Evolutionary conservation across 1,139 yeast genomes (phyloP).

Genomic region (Zygoascus sp.): DNA sequence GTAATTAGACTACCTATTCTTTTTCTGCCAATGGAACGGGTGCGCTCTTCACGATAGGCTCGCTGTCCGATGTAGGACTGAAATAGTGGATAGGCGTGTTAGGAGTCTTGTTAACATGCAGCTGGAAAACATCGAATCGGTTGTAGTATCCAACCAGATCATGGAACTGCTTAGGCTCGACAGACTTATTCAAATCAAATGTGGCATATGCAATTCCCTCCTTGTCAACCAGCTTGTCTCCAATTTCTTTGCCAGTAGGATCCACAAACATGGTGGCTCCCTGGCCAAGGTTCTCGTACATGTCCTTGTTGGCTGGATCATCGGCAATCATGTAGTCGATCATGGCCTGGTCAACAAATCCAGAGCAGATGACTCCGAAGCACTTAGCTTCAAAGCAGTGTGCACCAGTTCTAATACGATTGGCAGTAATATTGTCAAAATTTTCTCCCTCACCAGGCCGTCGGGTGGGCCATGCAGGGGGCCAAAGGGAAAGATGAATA

Average conservation of each 20-base stretch:
- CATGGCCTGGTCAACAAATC: constrained; percentile 19
- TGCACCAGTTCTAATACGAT: constrained; percentile 21
- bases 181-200: constrained; percentile 22
- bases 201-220: constrained; percentile 26
- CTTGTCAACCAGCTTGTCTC: constrained; percentile 19
- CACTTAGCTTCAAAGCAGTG: constrained; percentile 25
- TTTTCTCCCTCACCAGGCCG: constrained; percentile 18
- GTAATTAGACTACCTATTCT: neutral
- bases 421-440: constrained; percentile 22
- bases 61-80: neutral
- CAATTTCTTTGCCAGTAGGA: constrained; percentile 22
- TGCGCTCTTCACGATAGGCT: neutral
- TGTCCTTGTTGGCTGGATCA: constrained; percentile 21
- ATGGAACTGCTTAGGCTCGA: constrained; percentile 24
- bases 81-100: constrained; percentile 1
- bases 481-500: constrained; percentile 24
- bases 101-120: constrained; percentile 12
- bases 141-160: constrained; percentile 26
- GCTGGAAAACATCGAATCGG: constrained; percentile 23
- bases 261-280: constrained; percentile 23
- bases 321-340: constrained; percentile 20
- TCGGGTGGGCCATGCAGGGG: constrained; percentile 21
- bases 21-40: neutral
- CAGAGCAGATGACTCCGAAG: constrained; percentile 22
- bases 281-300: constrained; percentile 18